Conservation (phyloP, 2,329 filamentous ascomycete species). For the Colletotrichum sp. region DNA sequence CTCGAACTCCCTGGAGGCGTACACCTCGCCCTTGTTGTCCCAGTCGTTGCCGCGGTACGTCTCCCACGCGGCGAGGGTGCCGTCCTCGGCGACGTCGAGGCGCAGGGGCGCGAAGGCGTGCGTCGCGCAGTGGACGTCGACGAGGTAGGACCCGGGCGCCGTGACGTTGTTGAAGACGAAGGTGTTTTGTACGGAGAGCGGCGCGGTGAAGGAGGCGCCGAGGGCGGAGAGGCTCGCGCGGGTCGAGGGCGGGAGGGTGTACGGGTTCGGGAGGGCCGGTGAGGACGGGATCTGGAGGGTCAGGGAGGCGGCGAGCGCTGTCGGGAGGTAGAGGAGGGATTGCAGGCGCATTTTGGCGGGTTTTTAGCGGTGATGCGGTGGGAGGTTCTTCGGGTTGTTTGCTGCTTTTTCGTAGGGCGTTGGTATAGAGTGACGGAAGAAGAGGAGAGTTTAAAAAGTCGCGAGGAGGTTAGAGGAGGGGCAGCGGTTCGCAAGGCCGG, state of each 20-base stretch:
- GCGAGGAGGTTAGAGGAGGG: background rate
- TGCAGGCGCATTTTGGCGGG: slow-evolving; percentile 38
- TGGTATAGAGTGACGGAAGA: background rate
- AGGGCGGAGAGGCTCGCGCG: slow-evolving; percentile 64
- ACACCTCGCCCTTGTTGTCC: slow-evolving; percentile 78
- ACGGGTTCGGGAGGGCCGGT: slow-evolving; percentile 48
- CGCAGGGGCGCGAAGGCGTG: slow-evolving; percentile 80
- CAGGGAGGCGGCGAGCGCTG: slow-evolving; percentile 41
- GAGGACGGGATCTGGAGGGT: slow-evolving; percentile 49
- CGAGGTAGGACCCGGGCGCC: slow-evolving; percentile 73
- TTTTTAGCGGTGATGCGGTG: background rate
- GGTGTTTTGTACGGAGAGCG: slow-evolving; percentile 70
- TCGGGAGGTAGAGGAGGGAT: slow-evolving; percentile 37
- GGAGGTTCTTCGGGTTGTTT: background rate
- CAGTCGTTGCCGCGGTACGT: slow-evolving; percentile 90
- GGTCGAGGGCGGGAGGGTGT: slow-evolving; percentile 66
- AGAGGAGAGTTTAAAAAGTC: background rate
- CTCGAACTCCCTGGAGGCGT: slow-evolving; percentile 27
- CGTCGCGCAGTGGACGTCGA: slow-evolving; percentile 78
- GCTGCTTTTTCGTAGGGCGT: background rate
- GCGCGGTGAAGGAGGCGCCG: slow-evolving; percentile 51
- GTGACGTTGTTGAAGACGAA: slow-evolving; percentile 79
- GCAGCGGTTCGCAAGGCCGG: background rate
- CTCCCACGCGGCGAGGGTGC: slow-evolving; percentile 73
- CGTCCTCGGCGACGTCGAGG: slow-evolving; percentile 68